A percentile compares a stretch with the other conserved stretches of the same genome.
These are phyloP conservation scores for Xylogone sp. DNA, from an alignment of 2,329 filamentous ascomycete species.

Conservation along the genomic window DNA sequence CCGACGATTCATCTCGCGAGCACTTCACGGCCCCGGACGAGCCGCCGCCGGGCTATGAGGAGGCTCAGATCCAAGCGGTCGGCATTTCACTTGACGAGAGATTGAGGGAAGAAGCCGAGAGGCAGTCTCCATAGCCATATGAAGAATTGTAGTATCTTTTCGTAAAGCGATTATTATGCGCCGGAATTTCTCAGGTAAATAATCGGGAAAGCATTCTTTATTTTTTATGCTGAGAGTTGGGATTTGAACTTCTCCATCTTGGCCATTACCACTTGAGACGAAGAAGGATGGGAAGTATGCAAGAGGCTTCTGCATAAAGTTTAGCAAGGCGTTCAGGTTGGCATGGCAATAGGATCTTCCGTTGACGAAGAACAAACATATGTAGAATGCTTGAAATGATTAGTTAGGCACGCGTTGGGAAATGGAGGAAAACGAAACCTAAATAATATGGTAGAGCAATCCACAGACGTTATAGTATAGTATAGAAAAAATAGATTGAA, in stretches of 20 bases:
- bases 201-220: not conserved
- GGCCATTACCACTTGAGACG: too few relatives aligned
- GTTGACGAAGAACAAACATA: not conserved
- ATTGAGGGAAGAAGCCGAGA: slow-evolving; percentile 69
- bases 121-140: too few relatives aligned
- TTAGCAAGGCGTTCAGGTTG: not conserved
- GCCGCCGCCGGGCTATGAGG: slow-evolving; percentile 87
- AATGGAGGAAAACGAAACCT: too few relatives aligned
- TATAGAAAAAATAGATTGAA: not conserved
- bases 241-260: too few relatives aligned
- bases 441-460: too few relatives aligned
- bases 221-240: too few relatives aligned
- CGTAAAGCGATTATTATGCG: too few relatives aligned
- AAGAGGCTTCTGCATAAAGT: not conserved
- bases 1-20: not conserved
- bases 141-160: too few relatives aligned
- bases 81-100: slow-evolving; percentile 60
- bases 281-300: too few relatives aligned
- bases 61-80: slow-evolving; percentile 72
- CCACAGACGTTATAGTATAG: too few relatives aligned
- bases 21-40: slow-evolving; percentile 53
- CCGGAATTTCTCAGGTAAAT: not conserved
- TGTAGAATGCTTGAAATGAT: not conserved
- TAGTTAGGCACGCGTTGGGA: too few relatives aligned
- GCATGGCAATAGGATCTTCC: not conserved